Evolutionary conservation across 176 grass and related monocot species (phyloP), one percentile per base, ranked within the genome.

Genomic region (Rhynchospora tenuis): DNA sequence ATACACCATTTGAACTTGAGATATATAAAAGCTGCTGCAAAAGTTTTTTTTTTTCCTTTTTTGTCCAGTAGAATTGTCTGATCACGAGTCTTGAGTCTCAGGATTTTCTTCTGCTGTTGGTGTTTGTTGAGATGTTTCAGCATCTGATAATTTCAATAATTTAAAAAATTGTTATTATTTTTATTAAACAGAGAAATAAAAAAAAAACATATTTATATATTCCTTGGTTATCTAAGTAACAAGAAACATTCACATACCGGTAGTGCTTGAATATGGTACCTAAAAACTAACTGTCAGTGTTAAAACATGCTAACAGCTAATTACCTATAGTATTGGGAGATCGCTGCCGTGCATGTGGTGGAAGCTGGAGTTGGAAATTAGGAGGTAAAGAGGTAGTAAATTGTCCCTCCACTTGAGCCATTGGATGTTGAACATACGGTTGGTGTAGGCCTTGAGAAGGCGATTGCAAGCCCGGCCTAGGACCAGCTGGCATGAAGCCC

Each of bases 321-420:
- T n/a, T n/a, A n/a, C 94, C 85, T 6, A 79, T 52, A 43, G 66
- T 78, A 77, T 86, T 87, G 48, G 85, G 78, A 51, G 66, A 19
- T 83, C 88, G 60, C 17, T 75, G 91, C 48, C 83, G 88, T 63
- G 88, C 88, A 86, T 82, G 91, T 68, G 91, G 86, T 6, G 96
- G 95, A 47, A 85, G 68, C 81, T 93, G 96, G 70, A 95, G 93
- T 70, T 83, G 94, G 76, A 95, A 94, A 77, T 86, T 78, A 56
- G 86, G 63, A 19, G 90, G 87, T 43, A 90, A 89, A 2, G 90
- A 90, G 59, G 90, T 81, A 9, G 70, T 67, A 72, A 90, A 90
- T 66, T 84, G 75, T 16, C 84, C 91, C 23, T 95, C 95, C 4
- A 77, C 59, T 54, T 85, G 89, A 0, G 67, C 20, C 17, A 48